Evolutionary conservation across 2,329 filamentous ascomycete genomes (phyloP), one percentile per base, ranked within the genome.

Genomic region (Colletotrichum tropicicola): DNA sequence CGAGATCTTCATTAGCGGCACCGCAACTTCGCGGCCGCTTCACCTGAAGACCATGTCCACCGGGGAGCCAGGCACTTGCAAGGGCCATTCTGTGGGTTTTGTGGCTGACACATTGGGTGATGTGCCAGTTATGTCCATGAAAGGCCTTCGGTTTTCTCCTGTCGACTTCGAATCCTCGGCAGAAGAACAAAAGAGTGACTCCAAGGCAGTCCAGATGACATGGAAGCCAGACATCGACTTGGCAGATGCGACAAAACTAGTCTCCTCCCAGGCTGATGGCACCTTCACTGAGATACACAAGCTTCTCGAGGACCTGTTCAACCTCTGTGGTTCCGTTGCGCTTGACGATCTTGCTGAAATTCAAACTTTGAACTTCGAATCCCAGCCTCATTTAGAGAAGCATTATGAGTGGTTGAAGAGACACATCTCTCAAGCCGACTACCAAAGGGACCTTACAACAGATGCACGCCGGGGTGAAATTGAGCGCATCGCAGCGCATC

Each of bases 141-240:
- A 62, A 21, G 52, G 44, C 17, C 17, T 62, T 0, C 25, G 21
- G 0, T 56, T 62, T 19, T 62, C 35, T 3, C 44, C 59, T 0
- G n/a, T 62, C 5, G 53, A 62, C 0, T 21, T 62, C 8, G 19
- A 51, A 9, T 12, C n/a, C 12, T 15, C 43, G 2, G 12, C 8
- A 6, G n/a, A 17, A 0, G 17, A 32, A 4, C 5, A 19, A 7
- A 1, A 3, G 2, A 21, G 21, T 3, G 27, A 15, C 1, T 23
- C 52, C 2, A 58, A 30, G 12, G n/a, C 47, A 6, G 43, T 6
- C 2, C 17, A 37, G 1, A 10, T 62, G 0, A 4, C n/a, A 0
- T 58, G 52, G 53, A 49, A 62, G n/a, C 37, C 25, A 10, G 53
- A 58, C 5, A 9, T 62, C 5, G 28, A 51, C 8, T 17, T 58